Base-by-base conservation (phyloP, 163 green algal genomes). In the Chlorella variabilis region DNA sequence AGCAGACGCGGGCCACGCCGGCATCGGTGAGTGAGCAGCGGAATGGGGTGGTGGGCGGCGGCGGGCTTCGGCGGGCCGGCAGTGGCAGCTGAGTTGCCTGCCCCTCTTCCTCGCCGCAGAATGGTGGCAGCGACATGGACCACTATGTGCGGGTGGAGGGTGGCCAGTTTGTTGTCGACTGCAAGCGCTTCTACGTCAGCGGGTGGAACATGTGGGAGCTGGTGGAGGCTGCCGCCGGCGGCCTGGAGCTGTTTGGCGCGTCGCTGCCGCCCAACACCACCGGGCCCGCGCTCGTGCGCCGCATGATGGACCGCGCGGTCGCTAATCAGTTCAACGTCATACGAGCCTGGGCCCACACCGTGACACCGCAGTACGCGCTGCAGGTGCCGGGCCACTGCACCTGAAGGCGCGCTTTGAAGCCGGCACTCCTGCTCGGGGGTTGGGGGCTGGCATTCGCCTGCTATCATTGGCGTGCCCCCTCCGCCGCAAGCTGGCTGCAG, bases 221-320 rank as follows among this genome's bases (percentile, higher is more conserved):
- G 27, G 61, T 93, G 42, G 90, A 94, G 77, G 84, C 85, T 20
- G 87, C 70, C 3, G 84, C 87, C 23, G 90, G 90, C 15, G 90
- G 84, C 5, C 83, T 90, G 45, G 58, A 87, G 21, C 83, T 93
- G n/a, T 85, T 83, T 56, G 90, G 85, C 4, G 83, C 88, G 9
- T 81, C 77, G 1, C 78, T 93, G 42, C 89, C 90, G 18, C 36
- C 80, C 20, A 80, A 78, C 73, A 85, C 82, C 7, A 88, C 84
- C 2, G 88, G 88, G 3, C 68, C 71, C 38, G 77, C 90, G 82
- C 74, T 93, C 23, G 48, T 93, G 11, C 71, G 85, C 13, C 59
- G 75, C 36, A 39, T 91, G n/a, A 74, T 94, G 61, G 86, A 91
- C 75, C 58, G 78, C 2, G 91, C 87, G 7, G 54, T 83, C 8